Evolutionary conservation across 768 basidiomycete species (phyloP).

Genomic region (Imleria badia): DNA sequence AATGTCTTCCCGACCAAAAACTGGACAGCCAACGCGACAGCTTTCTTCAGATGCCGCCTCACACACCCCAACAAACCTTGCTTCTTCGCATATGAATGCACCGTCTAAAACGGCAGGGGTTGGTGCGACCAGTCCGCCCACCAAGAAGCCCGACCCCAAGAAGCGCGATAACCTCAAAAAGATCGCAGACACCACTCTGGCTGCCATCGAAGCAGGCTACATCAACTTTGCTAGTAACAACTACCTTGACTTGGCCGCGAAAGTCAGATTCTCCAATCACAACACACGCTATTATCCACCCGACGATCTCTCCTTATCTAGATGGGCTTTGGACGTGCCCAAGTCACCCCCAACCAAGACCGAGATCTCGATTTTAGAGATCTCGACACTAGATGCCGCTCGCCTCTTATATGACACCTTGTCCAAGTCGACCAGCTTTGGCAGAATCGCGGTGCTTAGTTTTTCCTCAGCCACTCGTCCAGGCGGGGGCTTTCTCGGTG

Average conservation of each 20-base stretch:
- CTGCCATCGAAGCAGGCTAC: conserved; percentile 47
- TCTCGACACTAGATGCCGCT: conserved; percentile 64
- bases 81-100: not conserved
- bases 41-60: not conserved
- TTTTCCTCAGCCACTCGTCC: conserved; percentile 76
- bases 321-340: conserved; percentile 39
- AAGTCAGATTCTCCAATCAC: conserved; percentile 34
- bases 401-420: conserved; percentile 35
- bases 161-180: conserved; percentile 25
- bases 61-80: not conserved
- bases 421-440: conserved; percentile 11
- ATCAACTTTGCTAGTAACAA: conserved; percentile 29
- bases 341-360: conserved; percentile 14
- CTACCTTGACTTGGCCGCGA: conserved; percentile 35
- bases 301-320: conserved; percentile 42
- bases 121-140: no score
- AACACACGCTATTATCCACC: conserved; percentile 56
- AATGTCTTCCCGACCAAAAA: no score
- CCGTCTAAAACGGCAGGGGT: not conserved
- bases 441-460: conserved; percentile 63
- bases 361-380: conserved; percentile 53
- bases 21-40: not conserved
- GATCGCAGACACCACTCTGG: conserved; percentile 53
- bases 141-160: not conserved
- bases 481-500: conserved; percentile 73